phyloP scores from a whole-genome alignment of 179 eudicot species.

The Nepenthes alata region DNA sequence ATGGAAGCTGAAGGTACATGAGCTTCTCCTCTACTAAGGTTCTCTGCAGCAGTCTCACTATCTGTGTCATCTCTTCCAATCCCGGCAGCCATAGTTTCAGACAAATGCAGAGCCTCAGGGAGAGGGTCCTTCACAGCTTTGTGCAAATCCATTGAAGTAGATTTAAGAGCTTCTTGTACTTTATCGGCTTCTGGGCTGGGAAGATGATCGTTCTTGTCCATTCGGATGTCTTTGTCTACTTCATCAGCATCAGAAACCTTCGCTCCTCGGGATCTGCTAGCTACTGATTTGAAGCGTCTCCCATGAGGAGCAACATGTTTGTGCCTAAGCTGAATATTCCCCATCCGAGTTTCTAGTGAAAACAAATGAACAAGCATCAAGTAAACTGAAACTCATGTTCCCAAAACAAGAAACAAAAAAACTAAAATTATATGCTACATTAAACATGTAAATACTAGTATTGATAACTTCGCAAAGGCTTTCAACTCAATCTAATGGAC shows the following conservation, averaged over 20 bases:
- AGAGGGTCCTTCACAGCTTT: slow-evolving; percentile 45
- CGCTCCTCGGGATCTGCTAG: slow-evolving; percentile 30
- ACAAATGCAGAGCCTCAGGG: slow-evolving; percentile 34
- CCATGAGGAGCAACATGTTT: slow-evolving; percentile 31
- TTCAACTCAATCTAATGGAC: too few species aligned
- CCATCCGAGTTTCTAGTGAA: slow-evolving; percentile 20
- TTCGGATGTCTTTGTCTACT: slow-evolving; percentile 2
- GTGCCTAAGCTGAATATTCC: slow-evolving; percentile 14
- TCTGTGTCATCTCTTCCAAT: slow-evolving; percentile 4
- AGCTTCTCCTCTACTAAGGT: too few species aligned
- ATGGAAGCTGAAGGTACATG: too few species aligned
- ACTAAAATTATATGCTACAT: too few species aligned
- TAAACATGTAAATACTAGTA: too few species aligned
- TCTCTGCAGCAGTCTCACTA: too few species aligned
- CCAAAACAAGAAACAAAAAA: too few species aligned
- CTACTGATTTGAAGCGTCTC: slow-evolving; percentile 16
- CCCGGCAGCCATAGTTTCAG: slow-evolving; percentile 21
- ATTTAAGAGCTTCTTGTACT: slow-evolving; percentile 24
- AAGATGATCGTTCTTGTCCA: slow-evolving; percentile 3
- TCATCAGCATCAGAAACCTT: slow-evolving; percentile 32
- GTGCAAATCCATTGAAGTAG: slow-evolving; percentile 32
- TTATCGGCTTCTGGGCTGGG: slow-evolving; percentile 18
- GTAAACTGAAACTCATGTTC: too few species aligned
- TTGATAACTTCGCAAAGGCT: too few species aligned
- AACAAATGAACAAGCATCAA: too few species aligned